Base-by-base conservation (phyloP, 345 rosid species). In the Eucalyptus sp. region DNA sequence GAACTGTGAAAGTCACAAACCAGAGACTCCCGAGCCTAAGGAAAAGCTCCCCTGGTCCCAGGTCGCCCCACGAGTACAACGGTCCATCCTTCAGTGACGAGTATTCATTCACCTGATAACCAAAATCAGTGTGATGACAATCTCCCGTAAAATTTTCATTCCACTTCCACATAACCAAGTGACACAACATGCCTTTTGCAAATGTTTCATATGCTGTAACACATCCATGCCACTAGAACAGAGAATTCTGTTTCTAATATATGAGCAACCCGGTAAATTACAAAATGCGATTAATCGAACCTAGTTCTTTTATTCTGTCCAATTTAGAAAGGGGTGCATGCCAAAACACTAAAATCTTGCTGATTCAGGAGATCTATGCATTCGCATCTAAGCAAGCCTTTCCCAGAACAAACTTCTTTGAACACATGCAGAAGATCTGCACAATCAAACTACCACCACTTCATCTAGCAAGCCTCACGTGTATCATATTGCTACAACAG, bases 1-100 rank as follows among this genome's bases (percentile, higher is more conserved):
- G 97, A 89, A 93, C 94, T 12, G 96, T 94, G 93, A 97, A 95
- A 80, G 97, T 94, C 6, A 89, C 95, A 51, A 97, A 90, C 96
- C 99, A 96, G 90, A 97, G 97, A 87, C 99, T 95, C 88, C 99
- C 99, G 18, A 97, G 94, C 51, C 99, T 98, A 90, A 94, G 91
- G 91, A 95, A 93, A 86, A 97, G 95, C 8, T 91, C 93, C 49
- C 92, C 92, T 58, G 98, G 92, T 25, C 93, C 93, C 90, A 97
- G 94, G 90, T 97, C 97, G 13, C 96, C 99, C 99, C 99, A 96
- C 11, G 99, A 97, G 90, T 95, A 96, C 90, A 97, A 87, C 87
- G 90, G 90, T 88, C 96, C 98, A 58, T 96, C 99, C 90, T 97
- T 97, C 25, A 97, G 90, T 43, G 95, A 93, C 16, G 97, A 95